phyloP scores from a whole-genome alignment of 768 basidiomycete species.

The Suillus spraguei region DNA sequence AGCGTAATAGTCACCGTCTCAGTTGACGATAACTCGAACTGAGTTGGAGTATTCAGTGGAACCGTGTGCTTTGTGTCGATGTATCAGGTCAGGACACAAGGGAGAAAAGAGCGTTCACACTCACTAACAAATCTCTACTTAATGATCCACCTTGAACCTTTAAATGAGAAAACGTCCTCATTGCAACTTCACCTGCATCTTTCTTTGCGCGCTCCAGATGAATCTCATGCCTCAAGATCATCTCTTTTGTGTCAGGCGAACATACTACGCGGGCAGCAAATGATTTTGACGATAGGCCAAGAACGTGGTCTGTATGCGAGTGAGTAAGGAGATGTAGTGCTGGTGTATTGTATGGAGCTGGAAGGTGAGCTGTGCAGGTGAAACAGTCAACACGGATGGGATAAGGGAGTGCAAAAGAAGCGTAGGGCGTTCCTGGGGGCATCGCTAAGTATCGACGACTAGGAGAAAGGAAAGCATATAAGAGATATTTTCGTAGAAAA shows the following conservation, averaged over 20 bases:
- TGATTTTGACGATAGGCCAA: constrained; percentile 72
- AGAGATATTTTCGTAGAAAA: too few relatives aligned
- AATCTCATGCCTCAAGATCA: constrained; percentile 80
- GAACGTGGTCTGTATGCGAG: constrained; percentile 87
- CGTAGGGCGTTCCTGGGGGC: constrained; percentile 78
- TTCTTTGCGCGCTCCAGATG: constrained; percentile 57
- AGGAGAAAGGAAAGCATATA: not conserved
- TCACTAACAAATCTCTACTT: constrained; percentile 66
- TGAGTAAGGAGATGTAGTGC: constrained; percentile 81
- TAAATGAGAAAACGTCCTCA: constrained; percentile 67
- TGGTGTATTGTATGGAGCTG: constrained; percentile 35
- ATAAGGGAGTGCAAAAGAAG: constrained; percentile 79
- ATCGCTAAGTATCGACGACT: constrained; percentile 37
- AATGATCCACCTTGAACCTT: constrained; percentile 60
- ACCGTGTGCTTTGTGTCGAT: constrained; percentile 48
- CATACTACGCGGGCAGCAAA: constrained; percentile 78
- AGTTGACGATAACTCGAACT: constrained; percentile 54
- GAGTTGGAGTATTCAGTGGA: constrained; percentile 65
- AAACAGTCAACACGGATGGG: constrained; percentile 89
- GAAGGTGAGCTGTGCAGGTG: constrained; percentile 40
- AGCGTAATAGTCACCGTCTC: constrained; percentile 74
- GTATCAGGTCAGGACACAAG: not conserved
- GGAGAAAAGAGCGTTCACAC: not conserved
- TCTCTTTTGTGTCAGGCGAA: constrained; percentile 82
- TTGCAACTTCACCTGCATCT: constrained; percentile 16